Conservation (phyloP, 2,329 filamentous ascomycete genomes). For the Tolypocladium ophioglossoides region DNA sequence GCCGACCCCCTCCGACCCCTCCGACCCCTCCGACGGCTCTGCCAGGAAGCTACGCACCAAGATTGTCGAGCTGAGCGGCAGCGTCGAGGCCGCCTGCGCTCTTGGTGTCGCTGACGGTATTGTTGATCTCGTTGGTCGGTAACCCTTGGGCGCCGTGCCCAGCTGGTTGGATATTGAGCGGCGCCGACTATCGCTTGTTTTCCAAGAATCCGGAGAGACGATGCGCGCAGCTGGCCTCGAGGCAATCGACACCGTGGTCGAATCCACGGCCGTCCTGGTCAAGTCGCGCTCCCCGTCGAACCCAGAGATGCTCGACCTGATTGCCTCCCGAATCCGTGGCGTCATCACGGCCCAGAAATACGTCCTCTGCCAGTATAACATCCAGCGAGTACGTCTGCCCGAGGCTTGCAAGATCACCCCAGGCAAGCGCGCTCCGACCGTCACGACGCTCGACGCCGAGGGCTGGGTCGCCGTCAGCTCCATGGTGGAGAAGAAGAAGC, state of each 20-base stretch:
- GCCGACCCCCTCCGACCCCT: constrained; percentile 26
- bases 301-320: constrained; percentile 68
- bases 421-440: constrained; percentile 84
- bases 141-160: background rate
- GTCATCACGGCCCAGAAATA: constrained; percentile 93
- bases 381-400: constrained; percentile 58
- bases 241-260: constrained; percentile 86
- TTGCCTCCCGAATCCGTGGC: constrained; percentile 77
- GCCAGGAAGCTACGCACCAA: constrained; percentile 61
- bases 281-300: constrained; percentile 80
- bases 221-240: constrained; percentile 94
- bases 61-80: constrained; percentile 89
- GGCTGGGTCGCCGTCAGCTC: constrained; percentile 90
- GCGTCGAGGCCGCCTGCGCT: constrained; percentile 93
- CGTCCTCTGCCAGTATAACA: constrained; percentile 94
- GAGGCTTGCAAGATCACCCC: constrained; percentile 71
- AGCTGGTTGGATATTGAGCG: background rate
- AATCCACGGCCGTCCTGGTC: constrained; percentile 81
- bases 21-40: constrained; percentile 23
- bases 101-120: constrained; percentile 94
- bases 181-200: constrained; percentile 6
- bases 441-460: constrained; percentile 79
- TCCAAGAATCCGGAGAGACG: constrained; percentile 88
- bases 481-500: constrained; percentile 85
- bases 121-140: constrained; percentile 88